Base-by-base conservation (phyloP, 164 flowering plant species). In the Dillenia suffruticosa region DNA sequence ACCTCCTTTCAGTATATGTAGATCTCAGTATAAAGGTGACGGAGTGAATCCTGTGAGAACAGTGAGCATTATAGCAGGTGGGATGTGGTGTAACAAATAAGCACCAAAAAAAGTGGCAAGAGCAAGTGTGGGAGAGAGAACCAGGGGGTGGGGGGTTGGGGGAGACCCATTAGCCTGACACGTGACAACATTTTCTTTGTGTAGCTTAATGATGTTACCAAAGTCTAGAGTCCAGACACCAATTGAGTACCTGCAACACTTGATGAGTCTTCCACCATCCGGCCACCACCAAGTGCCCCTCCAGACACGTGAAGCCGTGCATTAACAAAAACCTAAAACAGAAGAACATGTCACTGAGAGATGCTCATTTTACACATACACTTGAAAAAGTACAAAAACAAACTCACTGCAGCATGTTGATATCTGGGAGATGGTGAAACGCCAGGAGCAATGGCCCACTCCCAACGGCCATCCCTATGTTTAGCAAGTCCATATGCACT, bases 381-480 rank as follows among this genome's bases (percentile, higher is more conserved):
- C 49, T 32, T 19, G 12, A 47, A 51, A 11, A n/a, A 9, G 22
- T 6, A n/a, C 13, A 12, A 12, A 44, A 56, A 62, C 46, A 61
- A 71, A 77, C 88, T 48, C 64, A 85, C 94, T 2, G 94, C 94
- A 50, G 94, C 94, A 81, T 88, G 90, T 64, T 85, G 94, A 80
- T 88, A 88, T 82, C 94, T 82, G 13, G 89, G 69, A 65, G 94
- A 88, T 44, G 94, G 94, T 47, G 94, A 85, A 58, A 88, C 90
- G 54, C 94, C 94, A 68, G 94, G 94, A 63, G 94, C 94, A 61
- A 88, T 88, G 47, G 94, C 94, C 94, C 94, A 88, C 70, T 88
- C 94, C 94, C 91, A 88, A 10, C 91, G 87, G 62, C 94, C 94
- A 77, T 88, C 94, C 67, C 94, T 79, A 63, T 88, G 94, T 68